Evolutionary conservation across 768 basidiomycete species (phyloP).

Genomic region (Termitomyces sp.): DNA sequence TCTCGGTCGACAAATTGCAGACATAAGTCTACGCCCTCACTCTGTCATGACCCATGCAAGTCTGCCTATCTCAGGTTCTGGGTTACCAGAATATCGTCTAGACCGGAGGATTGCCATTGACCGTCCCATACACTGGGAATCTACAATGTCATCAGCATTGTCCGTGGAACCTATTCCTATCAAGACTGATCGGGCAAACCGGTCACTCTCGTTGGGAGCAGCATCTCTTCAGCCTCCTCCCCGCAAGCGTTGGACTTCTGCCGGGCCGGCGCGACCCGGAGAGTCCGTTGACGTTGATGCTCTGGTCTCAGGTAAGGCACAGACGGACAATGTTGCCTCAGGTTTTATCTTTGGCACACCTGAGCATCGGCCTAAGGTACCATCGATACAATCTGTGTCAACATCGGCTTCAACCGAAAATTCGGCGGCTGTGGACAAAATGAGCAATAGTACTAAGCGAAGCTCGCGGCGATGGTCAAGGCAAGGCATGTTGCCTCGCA

Average conservation of each 20-base stretch:
- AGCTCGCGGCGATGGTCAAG: conserved; percentile 45
- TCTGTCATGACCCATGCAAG: conserved; percentile 23
- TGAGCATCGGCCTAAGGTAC: conserved; percentile 31
- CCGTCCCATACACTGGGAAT: conserved; percentile 9
- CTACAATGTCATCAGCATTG: conserved; percentile 21
- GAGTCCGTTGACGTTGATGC: conserved; percentile 12
- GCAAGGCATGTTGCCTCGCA: conserved; percentile 42
- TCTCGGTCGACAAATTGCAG: conserved; percentile 36
- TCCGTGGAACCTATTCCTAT: background rate
- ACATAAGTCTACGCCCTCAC: conserved; percentile 21
- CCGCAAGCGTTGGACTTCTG: conserved; percentile 40
- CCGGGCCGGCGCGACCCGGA: conserved; percentile 16
- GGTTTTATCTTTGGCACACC: conserved; percentile 30
- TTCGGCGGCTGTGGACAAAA: conserved; percentile 23
- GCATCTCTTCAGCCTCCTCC: conserved; percentile 44
- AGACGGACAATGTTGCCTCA: conserved; percentile 20
- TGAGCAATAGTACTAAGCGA: conserved; percentile 31
- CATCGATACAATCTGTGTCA: conserved; percentile 40
- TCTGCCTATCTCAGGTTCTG: conserved; percentile 26
- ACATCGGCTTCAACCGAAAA: conserved; percentile 37
- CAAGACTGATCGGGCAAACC: conserved; percentile 21
- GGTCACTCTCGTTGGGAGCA: conserved; percentile 26
- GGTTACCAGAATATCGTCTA: conserved; percentile 24
- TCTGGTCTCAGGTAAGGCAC: conserved; percentile 13
- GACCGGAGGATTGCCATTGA: conserved; percentile 27